A percentile compares a stretch with the other conserved stretches of the same genome.
These are phyloP conservation scores for Mucor racemosus DNA, from an alignment of 371 early-diverging fungal genomes.

Conservation along the genomic window DNA sequence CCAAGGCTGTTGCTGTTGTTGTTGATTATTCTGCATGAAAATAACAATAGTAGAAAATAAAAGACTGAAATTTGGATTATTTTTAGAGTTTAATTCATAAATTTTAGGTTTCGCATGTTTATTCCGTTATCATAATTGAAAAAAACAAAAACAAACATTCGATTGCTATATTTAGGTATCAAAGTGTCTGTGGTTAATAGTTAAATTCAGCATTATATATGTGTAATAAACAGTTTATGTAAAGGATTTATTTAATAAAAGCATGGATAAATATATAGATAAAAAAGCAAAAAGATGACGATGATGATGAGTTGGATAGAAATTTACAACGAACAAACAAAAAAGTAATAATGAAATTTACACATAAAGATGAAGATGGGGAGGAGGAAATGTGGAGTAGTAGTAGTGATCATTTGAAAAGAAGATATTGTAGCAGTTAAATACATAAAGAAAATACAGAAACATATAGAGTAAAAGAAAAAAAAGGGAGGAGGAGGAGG, in stretches of 20 bases:
- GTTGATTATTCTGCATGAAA: neutral
- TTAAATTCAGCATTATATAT: neutral
- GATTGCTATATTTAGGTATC: neutral
- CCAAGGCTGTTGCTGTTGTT: conserved; percentile 3
- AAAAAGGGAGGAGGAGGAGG: neutral
- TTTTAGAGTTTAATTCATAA: neutral
- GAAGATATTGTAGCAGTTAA: conserved; percentile 2
- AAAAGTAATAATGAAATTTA: conserved; percentile 8
- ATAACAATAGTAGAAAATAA: neutral
- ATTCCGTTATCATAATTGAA: neutral
- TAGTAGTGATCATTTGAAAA: neutral
- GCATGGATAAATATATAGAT: conserved; percentile 4
- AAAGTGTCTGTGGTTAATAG: neutral
- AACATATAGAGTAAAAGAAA: conserved; percentile 3
- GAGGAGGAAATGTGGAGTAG: too few relatives aligned
- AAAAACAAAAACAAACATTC: neutral
- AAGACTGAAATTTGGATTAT: neutral
- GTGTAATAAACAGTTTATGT: neutral
- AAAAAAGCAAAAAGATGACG: conserved; percentile 6
- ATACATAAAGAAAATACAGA: conserved; percentile 13
- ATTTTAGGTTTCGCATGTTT: neutral
- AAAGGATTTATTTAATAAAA: conserved; percentile 2
- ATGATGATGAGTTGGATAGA: conserved; percentile 8
- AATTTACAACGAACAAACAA: conserved; percentile 15
- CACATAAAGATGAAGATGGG: neutral